Evolutionary conservation across 139 green algal genomes (phyloP).

Genomic region (Coelastrella sp.): DNA sequence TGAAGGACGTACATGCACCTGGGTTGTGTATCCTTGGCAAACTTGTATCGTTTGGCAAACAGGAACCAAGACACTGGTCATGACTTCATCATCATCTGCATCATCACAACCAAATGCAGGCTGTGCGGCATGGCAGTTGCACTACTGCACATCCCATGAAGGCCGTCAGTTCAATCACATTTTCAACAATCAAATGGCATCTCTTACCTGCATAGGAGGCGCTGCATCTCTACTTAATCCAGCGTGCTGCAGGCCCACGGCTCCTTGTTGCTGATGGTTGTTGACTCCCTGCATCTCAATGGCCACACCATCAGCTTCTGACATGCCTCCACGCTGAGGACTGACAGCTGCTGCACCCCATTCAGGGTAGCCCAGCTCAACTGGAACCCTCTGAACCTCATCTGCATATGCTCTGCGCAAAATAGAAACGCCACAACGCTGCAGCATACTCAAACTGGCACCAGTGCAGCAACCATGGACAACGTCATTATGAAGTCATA

Average conservation of each 20-base stretch:
- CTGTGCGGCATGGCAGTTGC: too few species aligned
- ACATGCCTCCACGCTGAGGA: not conserved
- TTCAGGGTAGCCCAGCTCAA: slow-evolving; percentile 31
- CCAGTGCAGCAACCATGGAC: too few species aligned
- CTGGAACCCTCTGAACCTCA: slow-evolving; percentile 14
- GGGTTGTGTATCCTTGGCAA: not conserved
- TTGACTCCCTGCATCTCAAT: not conserved
- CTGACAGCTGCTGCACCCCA: slow-evolving; percentile 13
- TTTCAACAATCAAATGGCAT: not conserved
- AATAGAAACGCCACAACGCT: too few species aligned
- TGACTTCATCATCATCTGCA: too few species aligned
- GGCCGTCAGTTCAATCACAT: too few species aligned
- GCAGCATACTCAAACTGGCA: too few species aligned
- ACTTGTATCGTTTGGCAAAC: too few species aligned
- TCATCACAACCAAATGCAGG: too few species aligned
- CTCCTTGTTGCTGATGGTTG: not conserved
- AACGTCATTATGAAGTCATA: too few species aligned
- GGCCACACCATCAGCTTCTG: not conserved
- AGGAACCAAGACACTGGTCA: too few species aligned
- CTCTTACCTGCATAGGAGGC: not conserved
- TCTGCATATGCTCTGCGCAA: slow-evolving; percentile 31
- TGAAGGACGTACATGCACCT: not conserved
- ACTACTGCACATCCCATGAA: too few species aligned
- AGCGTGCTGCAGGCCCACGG: too few species aligned
- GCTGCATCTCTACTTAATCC: not conserved